phyloP scores from a whole-genome alignment of 257 asterid species.

The Forsythia viridissima region DNA sequence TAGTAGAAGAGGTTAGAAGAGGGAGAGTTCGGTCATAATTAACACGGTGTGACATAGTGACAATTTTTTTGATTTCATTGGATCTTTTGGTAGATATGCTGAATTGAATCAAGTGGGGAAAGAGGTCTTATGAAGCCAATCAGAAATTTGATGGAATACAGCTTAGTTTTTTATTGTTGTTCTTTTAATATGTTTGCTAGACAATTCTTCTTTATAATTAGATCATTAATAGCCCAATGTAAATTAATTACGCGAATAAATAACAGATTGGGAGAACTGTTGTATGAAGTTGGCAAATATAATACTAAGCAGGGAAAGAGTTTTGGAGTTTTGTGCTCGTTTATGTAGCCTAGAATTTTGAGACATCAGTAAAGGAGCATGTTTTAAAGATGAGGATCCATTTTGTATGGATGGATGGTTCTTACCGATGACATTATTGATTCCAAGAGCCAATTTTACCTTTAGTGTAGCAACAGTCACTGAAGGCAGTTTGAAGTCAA shows the following conservation, averaged over 20 bases:
- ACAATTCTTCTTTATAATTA: not conserved
- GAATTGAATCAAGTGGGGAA: too few species aligned
- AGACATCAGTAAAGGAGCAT: not conserved
- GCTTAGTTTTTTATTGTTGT: not conserved
- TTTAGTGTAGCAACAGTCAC: not conserved
- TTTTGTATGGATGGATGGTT: not conserved
- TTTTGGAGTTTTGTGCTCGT: not conserved
- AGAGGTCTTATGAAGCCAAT: too few species aligned
- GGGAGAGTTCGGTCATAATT: too few species aligned
- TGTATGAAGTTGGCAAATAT: not conserved
- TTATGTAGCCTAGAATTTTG: not conserved
- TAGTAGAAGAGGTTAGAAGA: too few species aligned
- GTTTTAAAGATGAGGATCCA: not conserved
- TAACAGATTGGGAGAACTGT: not conserved
- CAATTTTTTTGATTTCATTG: too few species aligned
- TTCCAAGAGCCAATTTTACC: not conserved
- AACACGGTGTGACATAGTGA: too few species aligned
- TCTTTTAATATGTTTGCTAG: not conserved
- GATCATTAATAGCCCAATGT: not conserved
- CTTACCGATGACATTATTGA: not conserved
- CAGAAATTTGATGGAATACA: not conserved
- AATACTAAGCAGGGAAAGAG: not conserved
- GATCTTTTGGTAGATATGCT: too few species aligned
- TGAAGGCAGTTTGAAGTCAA: not conserved
- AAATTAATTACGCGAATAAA: too few species aligned